Base-by-base conservation (phyloP, 2,329 filamentous ascomycete genomes). In the Colletotrichum tamarilloi region DNA sequence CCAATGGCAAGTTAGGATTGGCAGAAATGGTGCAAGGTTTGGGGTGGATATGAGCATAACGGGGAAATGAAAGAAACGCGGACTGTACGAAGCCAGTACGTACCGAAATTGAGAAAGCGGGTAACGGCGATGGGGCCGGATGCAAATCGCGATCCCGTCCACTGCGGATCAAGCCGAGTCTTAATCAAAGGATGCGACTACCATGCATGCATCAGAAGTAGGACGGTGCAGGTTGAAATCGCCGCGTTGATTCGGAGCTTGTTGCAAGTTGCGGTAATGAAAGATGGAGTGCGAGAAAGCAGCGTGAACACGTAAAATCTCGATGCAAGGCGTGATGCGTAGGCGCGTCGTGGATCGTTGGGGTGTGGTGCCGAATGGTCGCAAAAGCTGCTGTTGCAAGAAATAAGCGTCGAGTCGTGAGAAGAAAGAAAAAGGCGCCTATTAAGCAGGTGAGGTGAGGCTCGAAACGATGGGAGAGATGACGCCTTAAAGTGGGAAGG, bases 91-190 rank as follows among this genome's bases (percentile, higher is more conserved):
- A 56, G 26, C 19, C 30, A 16, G 30, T 65, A 69, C 67, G 67
- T 69, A 69, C 67, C 67, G 22, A 42, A 65, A 19, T 57, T 65
- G 52, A 35, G 35, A 35, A 59, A 67, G 67, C 67, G 60, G 67
- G 67, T 69, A 65, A 65, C 52, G 67, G 32, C 24, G 59, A 73
- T 73, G 71, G 71, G 71, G 71, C 67, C 71, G 60, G 60, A 64
- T 52, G 55, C 67, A 65, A 64, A 73, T 71, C 71, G 67, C 62
- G 71, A 73, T 66, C 67, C 67, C 58, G 67, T 73, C 71, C 71
- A 73, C 67, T 73, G 67, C 62, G 71, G 71, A 73, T 73, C 67
- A 73, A 59, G 67, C 62, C 67, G 67, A 71, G 71, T 73, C 67
- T 66, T 73, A 35, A 46, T 71, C 30, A 57, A 53, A 62, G 67